These are phyloP conservation scores for Cordyceps cateniannulata DNA, from an alignment of 2,329 filamentous ascomycete genomes.

Conservation along the genomic window DNA sequence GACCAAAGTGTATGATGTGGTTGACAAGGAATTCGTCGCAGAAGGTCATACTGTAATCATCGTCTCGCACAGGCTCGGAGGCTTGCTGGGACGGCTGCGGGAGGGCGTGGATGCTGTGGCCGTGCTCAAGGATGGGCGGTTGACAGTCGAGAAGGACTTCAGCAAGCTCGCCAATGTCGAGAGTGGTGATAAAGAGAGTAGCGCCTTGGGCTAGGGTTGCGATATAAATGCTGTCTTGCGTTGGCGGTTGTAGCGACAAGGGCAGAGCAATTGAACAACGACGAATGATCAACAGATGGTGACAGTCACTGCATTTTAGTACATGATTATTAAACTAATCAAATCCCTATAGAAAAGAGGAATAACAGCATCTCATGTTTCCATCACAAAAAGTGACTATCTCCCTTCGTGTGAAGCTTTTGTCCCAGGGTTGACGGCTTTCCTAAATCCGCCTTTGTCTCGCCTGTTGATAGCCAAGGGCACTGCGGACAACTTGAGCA, in stretches of 20 bases:
- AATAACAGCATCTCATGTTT: too few relatives aligned
- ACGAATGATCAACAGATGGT: not conserved
- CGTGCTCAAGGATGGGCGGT: constrained; percentile 16
- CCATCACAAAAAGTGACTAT: too few relatives aligned
- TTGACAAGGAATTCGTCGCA: constrained; percentile 20
- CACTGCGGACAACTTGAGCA: too few relatives aligned
- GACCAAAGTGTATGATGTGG: constrained; percentile 23
- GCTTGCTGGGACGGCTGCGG: constrained; percentile 19
- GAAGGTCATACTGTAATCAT: constrained; percentile 30
- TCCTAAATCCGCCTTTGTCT: too few relatives aligned
- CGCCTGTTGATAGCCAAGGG: too few relatives aligned
- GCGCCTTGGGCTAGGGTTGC: too few relatives aligned
- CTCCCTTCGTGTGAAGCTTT: too few relatives aligned
- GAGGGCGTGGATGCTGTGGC: constrained; percentile 22
- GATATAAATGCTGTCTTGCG: not conserved
- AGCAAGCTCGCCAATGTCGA: not conserved
- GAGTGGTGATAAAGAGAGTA: not conserved
- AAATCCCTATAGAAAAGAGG: too few relatives aligned
- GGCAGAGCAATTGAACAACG: not conserved
- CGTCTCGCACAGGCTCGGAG: constrained; percentile 28
- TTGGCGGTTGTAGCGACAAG: not conserved
- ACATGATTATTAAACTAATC: too few relatives aligned
- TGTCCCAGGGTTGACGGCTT: too few relatives aligned
- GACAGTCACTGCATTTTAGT: too few relatives aligned
- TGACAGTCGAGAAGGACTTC: constrained; percentile 5